Evolutionary conservation across 2,329 filamentous ascomycete species (phyloP).

Genomic region (Mycocentrospora acerina): DNA sequence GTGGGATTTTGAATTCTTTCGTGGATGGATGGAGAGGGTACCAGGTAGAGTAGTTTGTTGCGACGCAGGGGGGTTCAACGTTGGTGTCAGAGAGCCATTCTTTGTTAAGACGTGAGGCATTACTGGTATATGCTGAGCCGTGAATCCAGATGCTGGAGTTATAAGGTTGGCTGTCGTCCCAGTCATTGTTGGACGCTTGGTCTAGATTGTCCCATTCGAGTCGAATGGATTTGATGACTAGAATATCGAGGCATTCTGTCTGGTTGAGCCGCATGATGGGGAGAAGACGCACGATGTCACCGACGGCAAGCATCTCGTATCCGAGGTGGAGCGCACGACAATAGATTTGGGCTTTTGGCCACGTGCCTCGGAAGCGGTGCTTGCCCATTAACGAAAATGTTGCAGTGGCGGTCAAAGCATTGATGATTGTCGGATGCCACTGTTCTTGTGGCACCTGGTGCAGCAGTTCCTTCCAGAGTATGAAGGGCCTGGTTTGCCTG

Average conservation of each 20-base stretch:
- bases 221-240: constrained; percentile 56
- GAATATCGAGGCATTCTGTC: constrained; percentile 50
- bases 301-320: constrained; percentile 55
- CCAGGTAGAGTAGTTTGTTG: constrained; percentile 52
- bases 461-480: constrained; percentile 55
- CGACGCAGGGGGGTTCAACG: constrained; percentile 15
- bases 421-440: constrained; percentile 56
- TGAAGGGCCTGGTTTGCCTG: constrained; percentile 57
- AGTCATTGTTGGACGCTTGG: constrained; percentile 48
- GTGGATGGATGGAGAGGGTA: constrained; percentile 50
- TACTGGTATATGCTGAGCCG: constrained; percentile 52
- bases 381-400: constrained; percentile 57
- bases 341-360: constrained; percentile 57
- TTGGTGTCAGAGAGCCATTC: constrained; percentile 18
- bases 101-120: constrained; percentile 36
- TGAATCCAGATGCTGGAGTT: constrained; percentile 50
- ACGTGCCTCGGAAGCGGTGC: constrained; percentile 54
- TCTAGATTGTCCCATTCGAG: constrained; percentile 53
- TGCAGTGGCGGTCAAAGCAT: constrained; percentile 56
- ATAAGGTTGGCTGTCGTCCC: constrained; percentile 50
- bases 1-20: constrained; percentile 50
- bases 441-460: constrained; percentile 41
- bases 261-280: constrained; percentile 18
- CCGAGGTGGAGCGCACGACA: constrained; percentile 59
- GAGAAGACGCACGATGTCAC: constrained; percentile 56